Percentiles rank a stretch among this genome's conserved stretches.
Evolutionary conservation across 1,139 yeast species (phyloP).

Genomic region (Pichia sp.): DNA sequence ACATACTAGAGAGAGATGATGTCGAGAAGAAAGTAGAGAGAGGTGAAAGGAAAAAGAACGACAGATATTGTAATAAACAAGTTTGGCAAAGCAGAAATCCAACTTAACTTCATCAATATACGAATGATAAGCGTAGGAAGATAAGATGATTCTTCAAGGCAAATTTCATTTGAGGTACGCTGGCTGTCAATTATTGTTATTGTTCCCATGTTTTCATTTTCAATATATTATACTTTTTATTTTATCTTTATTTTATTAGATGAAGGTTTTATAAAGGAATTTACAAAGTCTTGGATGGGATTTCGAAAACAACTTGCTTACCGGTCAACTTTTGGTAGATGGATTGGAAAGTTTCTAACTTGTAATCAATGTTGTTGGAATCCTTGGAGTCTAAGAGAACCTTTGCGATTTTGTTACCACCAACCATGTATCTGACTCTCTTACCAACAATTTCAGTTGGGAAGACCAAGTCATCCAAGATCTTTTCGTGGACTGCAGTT

Average conservation of each 20-base stretch:
- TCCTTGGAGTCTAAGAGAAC: conserved; percentile 98
- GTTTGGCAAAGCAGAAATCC: no score
- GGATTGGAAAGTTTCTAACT: conserved; percentile 99
- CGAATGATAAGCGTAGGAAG: no score
- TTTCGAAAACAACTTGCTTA: conserved; percentile 98
- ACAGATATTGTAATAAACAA: no score
- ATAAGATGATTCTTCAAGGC: no score
- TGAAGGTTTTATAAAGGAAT: conserved; percentile 18
- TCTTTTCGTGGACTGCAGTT: conserved; percentile 97
- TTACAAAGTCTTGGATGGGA: conserved; percentile 76
- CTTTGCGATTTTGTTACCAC: conserved; percentile 98
- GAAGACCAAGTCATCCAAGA: conserved; percentile 98
- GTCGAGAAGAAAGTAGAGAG: no score
- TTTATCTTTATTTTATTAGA: conserved; percentile 7
- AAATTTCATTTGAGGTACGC: no score
- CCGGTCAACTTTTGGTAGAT: conserved; percentile 98
- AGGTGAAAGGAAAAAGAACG: no score
- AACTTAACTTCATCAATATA: no score
- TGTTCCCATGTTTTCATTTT: neutral
- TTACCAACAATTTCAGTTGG: conserved; percentile 99
- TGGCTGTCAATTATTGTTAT: no score
- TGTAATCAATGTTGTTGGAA: conserved; percentile 95
- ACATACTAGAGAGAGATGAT: no score
- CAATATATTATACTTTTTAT: conserved; percentile 8
- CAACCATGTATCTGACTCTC: conserved; percentile 98